A percentile compares a stretch with the other conserved stretches of the same genome.
Evolutionary conservation across 148 eudicot species (phyloP).

Genomic region (Silene conica): DNA sequence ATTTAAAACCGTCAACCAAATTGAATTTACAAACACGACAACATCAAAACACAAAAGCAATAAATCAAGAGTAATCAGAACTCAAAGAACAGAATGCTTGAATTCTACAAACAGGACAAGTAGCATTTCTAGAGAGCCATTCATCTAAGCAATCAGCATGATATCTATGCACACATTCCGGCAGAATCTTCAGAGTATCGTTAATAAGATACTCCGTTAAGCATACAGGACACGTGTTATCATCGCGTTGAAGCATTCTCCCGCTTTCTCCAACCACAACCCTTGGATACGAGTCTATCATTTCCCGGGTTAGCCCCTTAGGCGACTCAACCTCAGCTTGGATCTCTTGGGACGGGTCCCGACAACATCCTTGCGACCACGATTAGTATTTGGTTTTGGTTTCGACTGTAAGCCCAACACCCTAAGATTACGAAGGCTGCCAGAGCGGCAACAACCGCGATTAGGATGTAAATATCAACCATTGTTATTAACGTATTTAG

Average conservation of each 20-base stretch:
- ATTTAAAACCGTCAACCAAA: too few relatives aligned
- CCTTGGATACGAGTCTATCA: slow-evolving; percentile 19
- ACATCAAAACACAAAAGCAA: too few relatives aligned
- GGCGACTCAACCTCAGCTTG: not conserved
- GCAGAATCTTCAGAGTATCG: slow-evolving; percentile 10
- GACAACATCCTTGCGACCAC: not conserved
- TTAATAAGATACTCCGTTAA: slow-evolving; percentile 5
- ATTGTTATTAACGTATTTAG: too few relatives aligned
- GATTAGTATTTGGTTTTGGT: not conserved
- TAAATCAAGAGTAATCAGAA: too few relatives aligned
- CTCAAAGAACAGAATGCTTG: not conserved
- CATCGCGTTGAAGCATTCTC: not conserved
- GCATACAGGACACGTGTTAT: slow-evolving; percentile 20
- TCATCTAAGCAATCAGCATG: slow-evolving; percentile 15
- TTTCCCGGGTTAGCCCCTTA: slow-evolving; percentile 7
- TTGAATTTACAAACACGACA: too few relatives aligned
- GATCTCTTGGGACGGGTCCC: too few relatives aligned
- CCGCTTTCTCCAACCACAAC: slow-evolving; percentile 18
- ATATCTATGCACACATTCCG: slow-evolving; percentile 20
- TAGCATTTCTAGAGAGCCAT: slow-evolving; percentile 17
- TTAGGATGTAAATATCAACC: not conserved
- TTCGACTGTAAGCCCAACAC: not conserved
- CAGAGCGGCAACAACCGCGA: not conserved
- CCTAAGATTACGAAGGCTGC: not conserved
- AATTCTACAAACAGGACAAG: slow-evolving; percentile 23